Evolutionary conservation across 192 early-diverging fungal genomes (phyloP).

Genomic region (Umbelopsis vinacea): DNA sequence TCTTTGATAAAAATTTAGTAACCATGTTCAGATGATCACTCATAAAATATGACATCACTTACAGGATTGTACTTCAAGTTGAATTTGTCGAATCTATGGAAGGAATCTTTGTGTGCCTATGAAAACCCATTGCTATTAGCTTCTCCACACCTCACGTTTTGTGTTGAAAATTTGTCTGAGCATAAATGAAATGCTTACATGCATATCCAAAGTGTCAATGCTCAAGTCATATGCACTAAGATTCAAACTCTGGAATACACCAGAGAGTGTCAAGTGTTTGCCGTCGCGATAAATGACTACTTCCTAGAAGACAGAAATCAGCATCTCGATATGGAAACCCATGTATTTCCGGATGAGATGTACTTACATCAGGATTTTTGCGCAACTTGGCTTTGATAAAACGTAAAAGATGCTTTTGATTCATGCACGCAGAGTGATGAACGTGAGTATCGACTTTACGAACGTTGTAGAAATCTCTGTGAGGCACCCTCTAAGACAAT

Average conservation of each 20-base stretch:
- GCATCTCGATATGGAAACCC: neutral
- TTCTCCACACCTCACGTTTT: neutral
- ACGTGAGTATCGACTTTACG: slow-evolving; percentile 98
- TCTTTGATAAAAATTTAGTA: neutral
- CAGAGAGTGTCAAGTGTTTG: slow-evolving; percentile 73
- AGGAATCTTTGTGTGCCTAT: slow-evolving; percentile 87
- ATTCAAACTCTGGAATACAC: slow-evolving; percentile 91
- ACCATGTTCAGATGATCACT: neutral
- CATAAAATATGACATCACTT: neutral
- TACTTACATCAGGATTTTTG: slow-evolving; percentile 67
- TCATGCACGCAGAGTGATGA: slow-evolving; percentile 93
- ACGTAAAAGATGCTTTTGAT: slow-evolving; percentile 92
- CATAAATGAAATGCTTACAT: slow-evolving; percentile 45
- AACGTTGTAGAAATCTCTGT: slow-evolving; percentile 97
- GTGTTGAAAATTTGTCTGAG: neutral
- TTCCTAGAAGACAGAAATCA: slow-evolving; percentile 44
- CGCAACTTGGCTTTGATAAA: slow-evolving; percentile 94
- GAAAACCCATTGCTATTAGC: neutral
- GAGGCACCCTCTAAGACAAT: slow-evolving; percentile 69
- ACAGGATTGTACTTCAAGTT: slow-evolving; percentile 94
- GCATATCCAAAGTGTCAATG: slow-evolving; percentile 97
- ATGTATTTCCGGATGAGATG: no score
- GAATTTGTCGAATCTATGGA: slow-evolving; percentile 97
- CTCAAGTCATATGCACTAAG: slow-evolving; percentile 92
- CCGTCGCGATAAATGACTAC: slow-evolving; percentile 86